Conservation (phyloP, 371 early-diverging fungal species). For the Sporodiniella umbellata region DNA sequence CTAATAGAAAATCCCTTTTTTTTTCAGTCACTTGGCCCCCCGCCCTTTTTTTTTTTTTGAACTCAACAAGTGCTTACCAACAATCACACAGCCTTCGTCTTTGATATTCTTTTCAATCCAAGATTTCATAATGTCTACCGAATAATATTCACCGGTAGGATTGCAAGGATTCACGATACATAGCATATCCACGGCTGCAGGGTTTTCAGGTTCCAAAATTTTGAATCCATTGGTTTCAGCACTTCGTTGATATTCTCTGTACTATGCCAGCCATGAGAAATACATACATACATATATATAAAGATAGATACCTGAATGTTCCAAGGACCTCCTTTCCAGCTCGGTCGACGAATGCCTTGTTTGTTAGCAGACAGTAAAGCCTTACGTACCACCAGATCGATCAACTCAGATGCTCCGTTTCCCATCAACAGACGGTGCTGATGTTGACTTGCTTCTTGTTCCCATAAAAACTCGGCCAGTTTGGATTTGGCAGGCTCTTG, state of each 20-base stretch:
- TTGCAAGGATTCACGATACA: conserved; percentile 88
- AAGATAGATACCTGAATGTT: conserved; percentile 54
- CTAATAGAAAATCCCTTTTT: conserved; percentile 19
- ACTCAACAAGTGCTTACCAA: conserved; percentile 58
- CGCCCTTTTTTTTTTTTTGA: not conserved
- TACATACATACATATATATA: not conserved
- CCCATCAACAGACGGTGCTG: conserved; percentile 67
- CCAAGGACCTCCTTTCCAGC: conserved; percentile 84
- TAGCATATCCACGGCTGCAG: conserved; percentile 56
- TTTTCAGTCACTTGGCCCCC: too few species aligned
- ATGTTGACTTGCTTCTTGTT: conserved; percentile 41
- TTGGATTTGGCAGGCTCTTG: conserved; percentile 85
- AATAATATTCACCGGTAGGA: conserved; percentile 82
- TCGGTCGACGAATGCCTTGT: conserved; percentile 26
- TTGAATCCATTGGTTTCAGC: conserved; percentile 69
- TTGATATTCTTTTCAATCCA: conserved; percentile 68
- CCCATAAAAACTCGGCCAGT: conserved; percentile 81
- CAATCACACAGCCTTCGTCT: conserved; percentile 68
- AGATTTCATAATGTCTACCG: conserved; percentile 58
- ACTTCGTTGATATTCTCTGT: conserved; percentile 84
- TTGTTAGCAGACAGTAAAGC: conserved; percentile 49
- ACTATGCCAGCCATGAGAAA: conserved; percentile 33
- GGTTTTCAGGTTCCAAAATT: conserved; percentile 54
- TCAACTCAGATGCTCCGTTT: conserved; percentile 85
- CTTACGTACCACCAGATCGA: conserved; percentile 77